Conservation (phyloP, 2,329 filamentous ascomycete genomes). For the Aurifilum marmelostoma region DNA sequence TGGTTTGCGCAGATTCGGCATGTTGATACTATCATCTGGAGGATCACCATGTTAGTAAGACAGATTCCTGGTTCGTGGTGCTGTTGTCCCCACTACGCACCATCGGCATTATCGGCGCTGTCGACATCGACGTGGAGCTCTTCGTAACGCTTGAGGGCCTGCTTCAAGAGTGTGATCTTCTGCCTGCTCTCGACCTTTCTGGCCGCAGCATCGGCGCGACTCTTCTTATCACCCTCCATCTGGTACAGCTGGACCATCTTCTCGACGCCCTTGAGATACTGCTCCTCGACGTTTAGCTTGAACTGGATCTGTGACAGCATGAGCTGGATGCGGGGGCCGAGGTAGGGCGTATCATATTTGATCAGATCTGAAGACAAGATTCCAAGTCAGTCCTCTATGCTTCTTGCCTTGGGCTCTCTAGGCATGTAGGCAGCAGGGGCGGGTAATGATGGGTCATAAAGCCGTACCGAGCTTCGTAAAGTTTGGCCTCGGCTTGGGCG, state of each 20-base stretch:
- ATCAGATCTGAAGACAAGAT: slow-evolving; percentile 73
- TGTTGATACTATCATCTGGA: slow-evolving; percentile 92
- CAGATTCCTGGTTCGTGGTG: background rate
- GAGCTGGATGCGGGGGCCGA: slow-evolving; percentile 95
- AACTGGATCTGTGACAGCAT: slow-evolving; percentile 99
- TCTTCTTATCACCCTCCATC: slow-evolving; percentile 96
- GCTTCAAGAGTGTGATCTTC: slow-evolving; percentile 94
- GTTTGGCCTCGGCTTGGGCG: slow-evolving; percentile 80
- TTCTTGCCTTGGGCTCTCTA: background rate
- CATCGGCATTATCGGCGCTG: slow-evolving; percentile 74
- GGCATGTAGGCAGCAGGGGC: background rate
- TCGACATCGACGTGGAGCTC: slow-evolving; percentile 96
- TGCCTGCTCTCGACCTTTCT: slow-evolving; percentile 93
- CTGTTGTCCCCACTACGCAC: slow-evolving; percentile 52
- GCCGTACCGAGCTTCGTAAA: slow-evolving; percentile 91
- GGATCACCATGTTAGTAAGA: slow-evolving; percentile 35
- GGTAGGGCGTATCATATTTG: slow-evolving; percentile 95
- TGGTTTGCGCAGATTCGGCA: slow-evolving; percentile 94
- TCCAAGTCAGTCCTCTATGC: slow-evolving; percentile 22
- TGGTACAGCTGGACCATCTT: slow-evolving; percentile 99
- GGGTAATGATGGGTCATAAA: background rate
- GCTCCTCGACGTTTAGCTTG: slow-evolving; percentile 97
- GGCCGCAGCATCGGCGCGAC: slow-evolving; percentile 87
- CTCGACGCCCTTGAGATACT: slow-evolving; percentile 98
- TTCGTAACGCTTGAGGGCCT: slow-evolving; percentile 95